Evolutionary conservation across 257 asterid genomes (phyloP).

Genomic region (Gynochthodes officinalis): DNA sequence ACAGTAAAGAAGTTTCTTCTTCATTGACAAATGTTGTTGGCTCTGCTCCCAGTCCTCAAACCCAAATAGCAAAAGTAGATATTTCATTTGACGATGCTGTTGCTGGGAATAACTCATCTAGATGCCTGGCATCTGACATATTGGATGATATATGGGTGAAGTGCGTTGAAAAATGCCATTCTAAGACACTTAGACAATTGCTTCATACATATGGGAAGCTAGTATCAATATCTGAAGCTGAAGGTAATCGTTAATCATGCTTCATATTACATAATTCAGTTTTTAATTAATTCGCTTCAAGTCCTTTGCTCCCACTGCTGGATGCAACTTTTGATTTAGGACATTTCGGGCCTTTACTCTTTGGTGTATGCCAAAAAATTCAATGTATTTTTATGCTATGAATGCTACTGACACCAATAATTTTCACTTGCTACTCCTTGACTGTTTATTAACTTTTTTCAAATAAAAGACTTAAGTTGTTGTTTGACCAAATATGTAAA

Average conservation of each 20-base stretch:
- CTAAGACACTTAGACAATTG: conserved; percentile 80
- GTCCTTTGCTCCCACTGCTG: conserved; percentile 5
- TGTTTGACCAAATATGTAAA: too few species aligned
- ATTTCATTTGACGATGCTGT: conserved; percentile 28
- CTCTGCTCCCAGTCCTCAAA: conserved; percentile 27
- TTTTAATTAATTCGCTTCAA: neutral
- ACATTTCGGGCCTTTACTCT: neutral
- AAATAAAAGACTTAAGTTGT: too few species aligned
- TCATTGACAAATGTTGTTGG: conserved; percentile 22
- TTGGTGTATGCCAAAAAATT: neutral
- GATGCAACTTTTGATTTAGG: neutral
- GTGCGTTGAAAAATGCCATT: conserved; percentile 89
- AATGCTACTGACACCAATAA: too few species aligned
- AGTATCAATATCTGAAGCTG: conserved; percentile 65
- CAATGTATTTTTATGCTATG: neutral
- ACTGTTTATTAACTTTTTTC: neutral
- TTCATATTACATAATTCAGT: too few species aligned
- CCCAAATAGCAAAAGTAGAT: conserved; percentile 25
- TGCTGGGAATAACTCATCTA: conserved; percentile 34
- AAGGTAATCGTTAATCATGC: conserved; percentile 45
- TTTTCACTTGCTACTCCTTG: neutral
- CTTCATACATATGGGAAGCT: conserved; percentile 77
- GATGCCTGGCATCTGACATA: conserved; percentile 50
- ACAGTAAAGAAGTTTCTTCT: conserved; percentile 36
- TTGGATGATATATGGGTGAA: conserved; percentile 66